Percentiles rank a stretch among this genome's conserved stretches.
Evolutionary conservation across 2,329 filamentous ascomycete genomes (phyloP).

Genomic region (Claviceps sp.): DNA sequence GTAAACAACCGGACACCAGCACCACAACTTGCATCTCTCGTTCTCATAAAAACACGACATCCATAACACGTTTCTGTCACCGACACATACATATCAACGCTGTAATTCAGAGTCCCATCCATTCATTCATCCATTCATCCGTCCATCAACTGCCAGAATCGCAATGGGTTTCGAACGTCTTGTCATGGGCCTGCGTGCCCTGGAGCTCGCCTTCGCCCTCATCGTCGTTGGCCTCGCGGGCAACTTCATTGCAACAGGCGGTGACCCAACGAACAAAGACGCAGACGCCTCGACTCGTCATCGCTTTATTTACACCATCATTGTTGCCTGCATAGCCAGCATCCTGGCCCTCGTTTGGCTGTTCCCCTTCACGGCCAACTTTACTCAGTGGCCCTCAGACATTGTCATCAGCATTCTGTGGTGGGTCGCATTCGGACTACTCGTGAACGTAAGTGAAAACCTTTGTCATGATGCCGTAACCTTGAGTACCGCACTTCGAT

Average conservation of each 20-base stretch:
- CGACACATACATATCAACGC: neutral
- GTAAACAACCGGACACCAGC: neutral
- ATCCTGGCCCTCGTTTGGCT: constrained; percentile 59
- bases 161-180: constrained; percentile 27
- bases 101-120: neutral
- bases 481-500: neutral
- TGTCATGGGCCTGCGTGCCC: constrained; percentile 25
- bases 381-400: constrained; percentile 60
- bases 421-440: constrained; percentile 56
- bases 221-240: constrained; percentile 61
- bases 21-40: neutral
- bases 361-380: constrained; percentile 53
- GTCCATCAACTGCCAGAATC: neutral
- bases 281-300: constrained; percentile 39
- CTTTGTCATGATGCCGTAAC: neutral
- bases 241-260: constrained; percentile 43
- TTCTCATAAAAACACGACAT: neutral
- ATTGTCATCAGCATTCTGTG: constrained; percentile 54
- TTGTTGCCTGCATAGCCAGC: constrained; percentile 56
- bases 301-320: constrained; percentile 63
- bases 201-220: constrained; percentile 54
- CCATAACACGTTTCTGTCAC: neutral
- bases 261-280: constrained; percentile 6
- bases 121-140: neutral
- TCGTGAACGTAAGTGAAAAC: constrained; percentile 40